Evolutionary conservation across 2,329 filamentous ascomycete genomes (phyloP).

Genomic region (Verticillium nonalfalfae): DNA sequence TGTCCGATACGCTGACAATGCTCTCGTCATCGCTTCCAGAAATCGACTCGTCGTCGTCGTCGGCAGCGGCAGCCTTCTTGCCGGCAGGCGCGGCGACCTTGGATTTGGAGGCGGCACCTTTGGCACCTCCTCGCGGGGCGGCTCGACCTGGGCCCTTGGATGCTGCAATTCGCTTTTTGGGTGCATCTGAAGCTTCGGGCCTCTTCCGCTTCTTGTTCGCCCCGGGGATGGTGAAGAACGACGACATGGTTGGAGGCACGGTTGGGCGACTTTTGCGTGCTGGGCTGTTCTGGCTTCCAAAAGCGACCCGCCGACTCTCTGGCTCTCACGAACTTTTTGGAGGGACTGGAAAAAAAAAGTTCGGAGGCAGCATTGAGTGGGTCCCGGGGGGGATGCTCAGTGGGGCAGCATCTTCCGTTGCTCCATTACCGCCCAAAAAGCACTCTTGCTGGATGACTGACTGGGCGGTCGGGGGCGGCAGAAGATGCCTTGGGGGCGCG

Average conservation of each 20-base stretch:
- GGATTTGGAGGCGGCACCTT: constrained; percentile 22
- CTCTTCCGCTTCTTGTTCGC: constrained; percentile 90
- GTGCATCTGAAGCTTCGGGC: constrained; percentile 41
- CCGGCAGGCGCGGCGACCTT: constrained; percentile 22
- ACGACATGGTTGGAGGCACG: constrained; percentile 62
- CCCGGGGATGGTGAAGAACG: constrained; percentile 87
- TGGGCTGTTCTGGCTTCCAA: constrained; percentile 8
- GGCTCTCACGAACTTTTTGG: constrained; percentile 4
- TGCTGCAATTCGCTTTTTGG: constrained; percentile 53
- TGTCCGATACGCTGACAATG: constrained; percentile 30
- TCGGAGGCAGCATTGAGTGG: neutral
- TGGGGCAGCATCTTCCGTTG: constrained; percentile 9
- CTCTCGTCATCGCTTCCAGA: constrained; percentile 71
- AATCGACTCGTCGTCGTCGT: constrained; percentile 65
- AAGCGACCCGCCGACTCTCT: constrained; percentile 17
- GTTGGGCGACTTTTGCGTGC: constrained; percentile 9
- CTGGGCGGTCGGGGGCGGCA: constrained; percentile 25
- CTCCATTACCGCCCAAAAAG: constrained; percentile 2
- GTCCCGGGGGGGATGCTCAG: constrained; percentile 21
- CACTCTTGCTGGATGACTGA: neutral
- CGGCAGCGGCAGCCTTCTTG: constrained; percentile 32
- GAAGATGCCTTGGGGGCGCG: constrained; percentile 11
- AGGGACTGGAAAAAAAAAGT: constrained; percentile 24
- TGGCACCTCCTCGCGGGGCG: constrained; percentile 23
- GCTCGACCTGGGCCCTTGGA: constrained; percentile 33